Percentiles rank a stretch among this genome's conserved stretches.
Evolutionary conservation across 202 grass and related monocot species (phyloP).

Genomic region (Schoenoplectus tabernaemontani): DNA sequence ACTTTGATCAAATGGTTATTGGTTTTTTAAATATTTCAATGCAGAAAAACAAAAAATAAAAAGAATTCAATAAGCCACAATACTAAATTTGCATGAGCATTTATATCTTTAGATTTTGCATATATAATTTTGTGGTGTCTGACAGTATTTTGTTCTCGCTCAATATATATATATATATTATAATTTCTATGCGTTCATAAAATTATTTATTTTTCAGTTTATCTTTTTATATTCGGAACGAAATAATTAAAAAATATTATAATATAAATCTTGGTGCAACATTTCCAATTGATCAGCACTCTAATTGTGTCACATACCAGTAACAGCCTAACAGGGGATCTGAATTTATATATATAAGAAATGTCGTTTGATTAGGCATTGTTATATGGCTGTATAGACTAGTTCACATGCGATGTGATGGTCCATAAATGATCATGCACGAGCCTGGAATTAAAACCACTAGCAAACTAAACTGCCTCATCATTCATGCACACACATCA

Average conservation of each 20-base stretch:
- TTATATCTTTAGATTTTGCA: no score
- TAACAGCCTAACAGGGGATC: neutral
- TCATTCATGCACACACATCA: neutral
- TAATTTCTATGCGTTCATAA: no score
- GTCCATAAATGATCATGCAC: slow-evolving; percentile 13
- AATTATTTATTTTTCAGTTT: no score
- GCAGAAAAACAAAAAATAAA: no score
- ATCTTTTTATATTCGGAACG: no score
- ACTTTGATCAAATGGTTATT: no score
- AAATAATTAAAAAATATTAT: neutral
- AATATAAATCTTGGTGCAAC: neutral
- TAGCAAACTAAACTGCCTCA: slow-evolving; percentile 17
- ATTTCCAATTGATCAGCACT: neutral
- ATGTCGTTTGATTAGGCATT: neutral
- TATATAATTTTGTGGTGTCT: no score
- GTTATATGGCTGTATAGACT: neutral
- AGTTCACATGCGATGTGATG: slow-evolving; percentile 8
- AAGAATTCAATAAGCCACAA: no score
- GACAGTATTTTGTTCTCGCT: no score
- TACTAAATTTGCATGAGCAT: no score
- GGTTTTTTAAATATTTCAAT: no score
- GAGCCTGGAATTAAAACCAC: slow-evolving; percentile 7
- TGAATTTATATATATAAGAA: neutral
- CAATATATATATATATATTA: no score
- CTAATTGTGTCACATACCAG: neutral